A percentile compares a stretch with the other conserved stretches of the same genome.
Evolutionary conservation across 495 filamentous ascomycete species (phyloP).

Genomic region (Rhizodiscina lignyota): DNA sequence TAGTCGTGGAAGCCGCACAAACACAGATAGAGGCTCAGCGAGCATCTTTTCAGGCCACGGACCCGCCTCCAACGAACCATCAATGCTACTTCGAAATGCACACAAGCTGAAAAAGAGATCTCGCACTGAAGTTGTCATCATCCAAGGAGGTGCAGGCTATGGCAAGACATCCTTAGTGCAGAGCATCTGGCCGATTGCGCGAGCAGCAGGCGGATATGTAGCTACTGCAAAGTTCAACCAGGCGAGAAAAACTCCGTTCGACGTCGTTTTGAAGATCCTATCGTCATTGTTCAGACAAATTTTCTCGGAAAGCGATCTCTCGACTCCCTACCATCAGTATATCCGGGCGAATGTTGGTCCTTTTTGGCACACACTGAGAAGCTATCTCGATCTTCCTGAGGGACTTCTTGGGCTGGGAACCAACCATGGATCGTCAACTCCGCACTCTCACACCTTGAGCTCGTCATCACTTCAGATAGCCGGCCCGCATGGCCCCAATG

Average conservation of each 20-base stretch:
- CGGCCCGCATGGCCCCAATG: too few species aligned
- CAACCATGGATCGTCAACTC: too few species aligned
- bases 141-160: conserved; percentile 59
- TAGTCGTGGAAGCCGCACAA: too few species aligned
- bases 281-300: conserved; percentile 79
- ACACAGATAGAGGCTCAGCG: too few species aligned
- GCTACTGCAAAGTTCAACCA: conserved; percentile 73
- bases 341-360: conserved; percentile 56
- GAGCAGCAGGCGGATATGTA: conserved; percentile 63
- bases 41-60: too few species aligned
- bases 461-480: too few species aligned
- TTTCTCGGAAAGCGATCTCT: conserved; percentile 76
- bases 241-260: conserved; percentile 65
- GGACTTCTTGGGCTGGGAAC: conserved; percentile 36
- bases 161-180: conserved; percentile 77
- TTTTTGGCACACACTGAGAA: conserved; percentile 63
- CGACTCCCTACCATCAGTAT: conserved; percentile 62
- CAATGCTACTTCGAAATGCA: conserved; percentile 20
- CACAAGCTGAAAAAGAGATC: conserved; percentile 48
- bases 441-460: too few species aligned
- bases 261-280: conserved; percentile 62
- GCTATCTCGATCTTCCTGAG: conserved; percentile 63
- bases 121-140: conserved; percentile 60
- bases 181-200: conserved; percentile 54
- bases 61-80: conserved; percentile 4